Evolutionary conservation across 2,329 filamentous ascomycete genomes (phyloP), one percentile per base, ranked within the genome.

Genomic region (Trichophyton schoenleinii): DNA sequence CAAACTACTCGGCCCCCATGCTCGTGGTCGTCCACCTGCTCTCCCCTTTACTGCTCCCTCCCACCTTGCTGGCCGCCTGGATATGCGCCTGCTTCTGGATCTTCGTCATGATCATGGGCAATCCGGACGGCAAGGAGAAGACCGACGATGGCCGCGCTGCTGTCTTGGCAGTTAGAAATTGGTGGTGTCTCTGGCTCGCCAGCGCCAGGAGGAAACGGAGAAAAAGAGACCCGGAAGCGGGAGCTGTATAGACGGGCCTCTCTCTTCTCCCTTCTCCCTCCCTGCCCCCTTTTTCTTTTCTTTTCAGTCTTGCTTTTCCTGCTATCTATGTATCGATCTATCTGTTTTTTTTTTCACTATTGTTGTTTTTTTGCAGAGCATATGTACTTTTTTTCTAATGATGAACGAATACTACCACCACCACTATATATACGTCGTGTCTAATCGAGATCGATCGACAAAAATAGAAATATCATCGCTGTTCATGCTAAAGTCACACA

Each of bases 71-170:
- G 13, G 79, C 80, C 0, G 77, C 80, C 4, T 86, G 83, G 83
- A 79, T 81, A 0, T 77, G 82, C 0, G 83, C 81, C 0, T 79
- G 77, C 20, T 86, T 85, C 72, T 86, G 83, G 83, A 72, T 84
- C 59, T 84, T 83, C 67, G 77, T 81, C 25, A 78, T 79, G 67
- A 80, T 85, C 9, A 73, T 86, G 57, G 83, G 83, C 3, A 83
- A 86, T 70, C 83, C 83, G 34, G 82, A 83, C 60, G 80, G 80
- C 46, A 80, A 79, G 34, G 81, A 82, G 66, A 78, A 80, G 28
- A 79, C 79, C 64, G 83, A 86, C 64, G 83, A 86, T 65, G 83
- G 83, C 11, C 76, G 79, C 60, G 81, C 82, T 22, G 80, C 82
- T 11, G 82, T 85, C 3, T 71, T 86, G 2, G 78, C 78, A 2